phyloP scores from a whole-genome alignment of 495 filamentous ascomycete species.

The Aspergillus bridgeri region DNA sequence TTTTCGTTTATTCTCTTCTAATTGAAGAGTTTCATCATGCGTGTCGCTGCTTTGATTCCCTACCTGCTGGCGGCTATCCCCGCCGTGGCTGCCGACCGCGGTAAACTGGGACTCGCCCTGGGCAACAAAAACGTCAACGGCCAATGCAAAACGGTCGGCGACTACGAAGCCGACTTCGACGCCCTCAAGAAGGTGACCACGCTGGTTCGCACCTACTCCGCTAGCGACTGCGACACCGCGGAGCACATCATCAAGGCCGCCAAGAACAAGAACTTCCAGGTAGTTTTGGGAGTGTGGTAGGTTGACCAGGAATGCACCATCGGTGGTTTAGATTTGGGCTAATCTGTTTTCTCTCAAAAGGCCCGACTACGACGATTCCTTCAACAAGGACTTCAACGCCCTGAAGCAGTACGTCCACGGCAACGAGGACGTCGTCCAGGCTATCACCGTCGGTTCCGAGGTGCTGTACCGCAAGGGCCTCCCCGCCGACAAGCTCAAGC shows the following conservation, averaged over 20 bases:
- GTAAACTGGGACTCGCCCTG: slow-evolving; percentile 48
- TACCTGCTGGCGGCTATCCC: slow-evolving; percentile 41
- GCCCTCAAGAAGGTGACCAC: slow-evolving; percentile 49
- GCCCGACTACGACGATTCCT: slow-evolving; percentile 66
- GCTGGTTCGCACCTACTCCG: slow-evolving; percentile 69
- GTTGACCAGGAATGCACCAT: slow-evolving; percentile 6
- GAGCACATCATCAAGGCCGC: slow-evolving; percentile 69
- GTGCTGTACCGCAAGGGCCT: slow-evolving; percentile 70
- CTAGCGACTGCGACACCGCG: slow-evolving; percentile 60
- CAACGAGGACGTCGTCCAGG: slow-evolving; percentile 60
- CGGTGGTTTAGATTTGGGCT: slow-evolving; percentile 1
- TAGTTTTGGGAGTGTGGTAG: slow-evolving; percentile 75
- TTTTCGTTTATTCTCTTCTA: background rate
- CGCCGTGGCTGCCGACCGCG: slow-evolving; percentile 38
- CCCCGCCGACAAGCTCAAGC: slow-evolving; percentile 58
- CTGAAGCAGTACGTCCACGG: slow-evolving; percentile 50
- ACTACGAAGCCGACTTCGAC: slow-evolving; percentile 70
- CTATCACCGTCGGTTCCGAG: slow-evolving; percentile 77
- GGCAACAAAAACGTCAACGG: slow-evolving; percentile 51
- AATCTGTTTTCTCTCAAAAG: slow-evolving; percentile 34
- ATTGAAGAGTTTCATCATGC: slow-evolving; percentile 35
- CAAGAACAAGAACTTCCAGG: slow-evolving; percentile 66
- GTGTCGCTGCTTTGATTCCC: slow-evolving; percentile 37
- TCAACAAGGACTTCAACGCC: slow-evolving; percentile 58
- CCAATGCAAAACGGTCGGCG: slow-evolving; percentile 58